Evolutionary conservation across 2,329 filamentous ascomycete genomes (phyloP).

Genomic region (Trichophyton equinum): DNA sequence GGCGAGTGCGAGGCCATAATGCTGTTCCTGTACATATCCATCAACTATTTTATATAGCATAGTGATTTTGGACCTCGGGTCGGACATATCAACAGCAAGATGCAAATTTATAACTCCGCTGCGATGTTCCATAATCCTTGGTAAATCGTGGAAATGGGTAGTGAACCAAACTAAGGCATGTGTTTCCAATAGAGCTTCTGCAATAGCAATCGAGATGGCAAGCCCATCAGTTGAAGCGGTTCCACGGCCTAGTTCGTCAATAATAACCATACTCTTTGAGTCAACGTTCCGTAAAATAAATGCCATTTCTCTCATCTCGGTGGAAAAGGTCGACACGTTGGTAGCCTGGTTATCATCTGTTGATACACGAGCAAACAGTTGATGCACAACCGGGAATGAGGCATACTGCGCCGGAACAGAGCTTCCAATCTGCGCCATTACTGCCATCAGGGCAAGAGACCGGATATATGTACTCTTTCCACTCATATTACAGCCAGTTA

Average conservation of each 20-base stretch:
- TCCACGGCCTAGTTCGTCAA: conserved; percentile 85
- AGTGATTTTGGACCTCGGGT: conserved; percentile 51
- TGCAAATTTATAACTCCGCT: conserved; percentile 74
- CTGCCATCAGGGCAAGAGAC: conserved; percentile 65
- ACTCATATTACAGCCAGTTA: conserved; percentile 97
- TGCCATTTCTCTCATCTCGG: conserved; percentile 92
- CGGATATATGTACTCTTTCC: conserved; percentile 94
- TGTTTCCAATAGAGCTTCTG: conserved; percentile 73
- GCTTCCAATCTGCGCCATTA: conserved; percentile 89
- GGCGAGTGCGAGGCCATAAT: conserved; percentile 78
- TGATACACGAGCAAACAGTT: conserved; percentile 77
- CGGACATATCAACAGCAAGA: conserved; percentile 55
- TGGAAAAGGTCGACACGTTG: conserved; percentile 84
- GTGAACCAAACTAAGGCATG: conserved; percentile 79
- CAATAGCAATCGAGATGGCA: conserved; percentile 78
- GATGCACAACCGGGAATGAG: conserved; percentile 64
- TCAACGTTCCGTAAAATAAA: conserved; percentile 83
- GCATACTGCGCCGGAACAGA: conserved; percentile 83
- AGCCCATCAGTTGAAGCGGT: conserved; percentile 83
- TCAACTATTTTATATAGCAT: conserved; percentile 79
- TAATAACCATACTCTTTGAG: conserved; percentile 60
- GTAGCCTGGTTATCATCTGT: conserved; percentile 79
- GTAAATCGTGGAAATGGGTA: conserved; percentile 80
- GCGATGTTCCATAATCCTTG: conserved; percentile 59
- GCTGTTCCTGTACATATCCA: conserved; percentile 55